Evolutionary conservation across 1,284 basidiomycete species (phyloP), one percentile per base, ranked within the genome.

Genomic region (Phylloboletellus chloephorus): DNA sequence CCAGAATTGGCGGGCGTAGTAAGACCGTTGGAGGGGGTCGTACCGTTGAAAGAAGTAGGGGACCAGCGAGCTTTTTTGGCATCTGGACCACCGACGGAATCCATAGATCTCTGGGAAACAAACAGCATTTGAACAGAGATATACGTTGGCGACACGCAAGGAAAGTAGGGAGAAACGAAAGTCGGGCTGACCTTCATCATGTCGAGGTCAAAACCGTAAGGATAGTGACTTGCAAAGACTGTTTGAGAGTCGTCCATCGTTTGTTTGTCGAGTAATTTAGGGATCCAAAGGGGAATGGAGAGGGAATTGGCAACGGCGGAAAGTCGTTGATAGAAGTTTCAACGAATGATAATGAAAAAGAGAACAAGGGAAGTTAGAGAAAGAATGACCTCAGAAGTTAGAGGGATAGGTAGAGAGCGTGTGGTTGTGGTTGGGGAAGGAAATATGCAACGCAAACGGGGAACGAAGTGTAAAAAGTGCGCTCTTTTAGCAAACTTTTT

Each of bases 21-120:
- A 7, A 60, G 53, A 30, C 47, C 58, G 26, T 67, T 67, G 31
- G 66, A 56, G 39, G 63, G 60, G 42, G 65, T 63, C 38, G 58
- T 50, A 44, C 64, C 58, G 9, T 53, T 73, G 53, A 78, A 75
- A 17, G 79, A 79, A 47, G 72, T 79, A 43, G 83, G 84, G 37
- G 82, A 87, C 84, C 85, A 88, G 51, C 87, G 82, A 43, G 86
- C 79, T 67, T 89, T 90, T 75, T 90, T 91, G 38, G 83, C 73
- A 65, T 88, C 84, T 54, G 84, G 82, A 56, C 84, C 85, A 57
- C 79, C 80, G 51, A 76, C 72, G 58, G 80, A 64, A 67, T 91
- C 88, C 72, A 90, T 86, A 44, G 86, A 78, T 66, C 80, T 74
- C 82, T 85, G 61, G n/a, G 5, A 16, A 30, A 22, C n/a, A 16